A percentile compares a stretch with the other conserved stretches of the same genome.
These are phyloP conservation scores for Debaryomyces sp. DNA, from an alignment of 1,139 yeast genomes.

Conservation along the genomic window DNA sequence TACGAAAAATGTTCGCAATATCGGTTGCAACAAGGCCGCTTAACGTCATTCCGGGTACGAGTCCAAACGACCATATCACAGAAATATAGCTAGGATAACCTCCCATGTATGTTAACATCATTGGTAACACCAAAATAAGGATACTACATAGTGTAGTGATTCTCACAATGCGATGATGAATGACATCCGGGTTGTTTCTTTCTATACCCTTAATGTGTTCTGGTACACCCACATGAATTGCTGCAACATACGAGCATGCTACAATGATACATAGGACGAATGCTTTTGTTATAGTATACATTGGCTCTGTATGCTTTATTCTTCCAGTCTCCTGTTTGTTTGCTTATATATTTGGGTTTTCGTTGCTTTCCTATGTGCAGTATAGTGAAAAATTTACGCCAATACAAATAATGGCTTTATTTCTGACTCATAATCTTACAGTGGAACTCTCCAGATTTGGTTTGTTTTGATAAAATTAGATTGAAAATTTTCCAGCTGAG, in stretches of 20 bases:
- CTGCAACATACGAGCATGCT: slow-evolving; percentile 46
- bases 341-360: not conserved
- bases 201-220: slow-evolving; percentile 21
- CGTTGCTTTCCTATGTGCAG: not conserved
- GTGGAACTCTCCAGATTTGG: slow-evolving; percentile 1
- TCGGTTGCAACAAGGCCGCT: slow-evolving; percentile 24
- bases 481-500: not conserved
- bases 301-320: not conserved
- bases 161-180: slow-evolving; percentile 39
- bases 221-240: slow-evolving; percentile 38
- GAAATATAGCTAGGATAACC: slow-evolving; percentile 10
- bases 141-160: slow-evolving; percentile 34
- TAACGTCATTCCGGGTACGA: slow-evolving; percentile 31
- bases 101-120: slow-evolving; percentile 15
- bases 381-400: slow-evolving; percentile 4
- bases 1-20: slow-evolving; percentile 23
- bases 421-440: slow-evolving; percentile 7
- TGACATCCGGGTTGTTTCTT: slow-evolving; percentile 50
- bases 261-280: slow-evolving; percentile 18
- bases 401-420: slow-evolving; percentile 1
- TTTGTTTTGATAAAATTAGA: slow-evolving; percentile 3
- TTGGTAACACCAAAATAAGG: slow-evolving; percentile 31
- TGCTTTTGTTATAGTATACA: slow-evolving; percentile 3
- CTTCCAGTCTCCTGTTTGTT: not conserved
- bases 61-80: slow-evolving; percentile 23